Percentiles rank a stretch among this genome's conserved stretches.
These are phyloP conservation scores for Talaromyces islandicus DNA, from an alignment of 2,329 filamentous ascomycete genomes.

Conservation along the genomic window DNA sequence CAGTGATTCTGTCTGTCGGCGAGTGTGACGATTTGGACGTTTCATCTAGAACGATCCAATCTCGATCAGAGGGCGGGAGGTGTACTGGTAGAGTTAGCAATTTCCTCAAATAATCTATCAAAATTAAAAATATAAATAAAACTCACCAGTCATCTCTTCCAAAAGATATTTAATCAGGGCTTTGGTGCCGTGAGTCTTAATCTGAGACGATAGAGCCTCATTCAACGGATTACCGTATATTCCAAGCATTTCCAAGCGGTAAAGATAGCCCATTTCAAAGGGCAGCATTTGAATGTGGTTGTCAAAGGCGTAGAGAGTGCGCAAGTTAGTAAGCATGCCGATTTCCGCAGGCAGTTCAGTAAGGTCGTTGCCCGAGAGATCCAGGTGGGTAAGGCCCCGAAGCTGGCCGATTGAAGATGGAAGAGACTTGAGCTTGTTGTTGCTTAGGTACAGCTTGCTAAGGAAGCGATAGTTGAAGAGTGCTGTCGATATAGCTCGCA, in stretches of 20 bases:
- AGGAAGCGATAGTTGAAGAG: conserved; percentile 87
- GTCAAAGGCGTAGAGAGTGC: conserved; percentile 80
- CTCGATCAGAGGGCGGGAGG: conserved; percentile 67
- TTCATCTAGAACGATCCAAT: conserved; percentile 68
- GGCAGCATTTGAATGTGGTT: conserved; percentile 81
- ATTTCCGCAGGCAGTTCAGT: conserved; percentile 79
- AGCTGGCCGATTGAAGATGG: conserved; percentile 76
- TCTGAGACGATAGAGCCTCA: conserved; percentile 67
- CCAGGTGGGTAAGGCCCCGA: conserved; percentile 73
- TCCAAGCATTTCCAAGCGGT: conserved; percentile 80
- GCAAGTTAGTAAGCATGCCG: conserved; percentile 92
- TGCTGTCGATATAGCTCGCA: conserved; percentile 71
- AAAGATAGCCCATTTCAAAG: conserved; percentile 80
- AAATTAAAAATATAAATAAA: background rate
- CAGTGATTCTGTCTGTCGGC: conserved; percentile 64
- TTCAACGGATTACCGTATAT: conserved; percentile 88
- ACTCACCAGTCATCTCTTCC: conserved; percentile 77
- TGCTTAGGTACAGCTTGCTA: conserved; percentile 85
- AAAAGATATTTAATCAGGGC: conserved; percentile 76
- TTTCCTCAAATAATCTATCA: conserved; percentile 13
- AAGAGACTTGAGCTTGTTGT: conserved; percentile 80
- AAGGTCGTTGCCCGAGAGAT: conserved; percentile 84
- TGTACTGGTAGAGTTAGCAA: conserved; percentile 53
- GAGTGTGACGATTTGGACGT: conserved; percentile 42
- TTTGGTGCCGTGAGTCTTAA: conserved; percentile 82